Percentiles rank a stretch among this genome's conserved stretches.
phyloP scores from a whole-genome alignment of 1,284 basidiomycete genomes.

The Apiotrichum domesticum region DNA sequence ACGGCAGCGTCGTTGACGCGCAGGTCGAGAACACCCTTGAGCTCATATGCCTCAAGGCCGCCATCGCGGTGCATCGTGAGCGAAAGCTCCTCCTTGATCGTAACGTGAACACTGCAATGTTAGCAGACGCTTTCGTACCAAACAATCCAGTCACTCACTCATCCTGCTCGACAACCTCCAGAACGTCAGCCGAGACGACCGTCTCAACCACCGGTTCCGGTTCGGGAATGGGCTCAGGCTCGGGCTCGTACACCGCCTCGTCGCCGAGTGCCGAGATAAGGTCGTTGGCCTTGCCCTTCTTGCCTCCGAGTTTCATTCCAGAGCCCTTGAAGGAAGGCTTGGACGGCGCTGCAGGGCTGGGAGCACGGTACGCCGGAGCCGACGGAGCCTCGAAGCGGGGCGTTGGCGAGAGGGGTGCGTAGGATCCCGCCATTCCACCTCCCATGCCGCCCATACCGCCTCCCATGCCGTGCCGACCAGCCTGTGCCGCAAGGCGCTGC shows the following conservation, averaged over 20 bases:
- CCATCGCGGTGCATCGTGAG: constrained; percentile 81
- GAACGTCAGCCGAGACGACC: constrained; percentile 52
- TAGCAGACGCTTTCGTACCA: background rate
- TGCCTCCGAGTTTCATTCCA: constrained; percentile 90
- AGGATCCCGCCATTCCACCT: constrained; percentile 47
- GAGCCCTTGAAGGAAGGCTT: constrained; percentile 86
- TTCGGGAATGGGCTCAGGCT: constrained; percentile 44
- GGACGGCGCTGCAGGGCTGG: constrained; percentile 50
- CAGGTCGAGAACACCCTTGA: constrained; percentile 91
- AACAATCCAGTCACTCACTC: constrained; percentile 52
- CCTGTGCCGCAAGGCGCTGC: constrained; percentile 58
- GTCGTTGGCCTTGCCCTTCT: constrained; percentile 82
- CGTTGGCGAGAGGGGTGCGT: constrained; percentile 50
- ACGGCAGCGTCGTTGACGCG: constrained; percentile 68
- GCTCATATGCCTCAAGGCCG: constrained; percentile 78
- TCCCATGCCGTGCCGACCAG: constrained; percentile 49
- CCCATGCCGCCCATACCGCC: constrained; percentile 54
- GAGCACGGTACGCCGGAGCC: constrained; percentile 32
- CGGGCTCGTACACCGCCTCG: constrained; percentile 58
- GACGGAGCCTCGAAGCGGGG: constrained; percentile 59
- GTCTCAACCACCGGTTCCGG: constrained; percentile 54
- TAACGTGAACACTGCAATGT: constrained; percentile 59
- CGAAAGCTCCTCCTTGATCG: constrained; percentile 76
- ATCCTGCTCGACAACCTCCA: constrained; percentile 71
- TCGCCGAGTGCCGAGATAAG: constrained; percentile 80